These are phyloP conservation scores for Vaccinium vitisidaea DNA, from an alignment of 148 eudicot species.

Conservation along the genomic window DNA sequence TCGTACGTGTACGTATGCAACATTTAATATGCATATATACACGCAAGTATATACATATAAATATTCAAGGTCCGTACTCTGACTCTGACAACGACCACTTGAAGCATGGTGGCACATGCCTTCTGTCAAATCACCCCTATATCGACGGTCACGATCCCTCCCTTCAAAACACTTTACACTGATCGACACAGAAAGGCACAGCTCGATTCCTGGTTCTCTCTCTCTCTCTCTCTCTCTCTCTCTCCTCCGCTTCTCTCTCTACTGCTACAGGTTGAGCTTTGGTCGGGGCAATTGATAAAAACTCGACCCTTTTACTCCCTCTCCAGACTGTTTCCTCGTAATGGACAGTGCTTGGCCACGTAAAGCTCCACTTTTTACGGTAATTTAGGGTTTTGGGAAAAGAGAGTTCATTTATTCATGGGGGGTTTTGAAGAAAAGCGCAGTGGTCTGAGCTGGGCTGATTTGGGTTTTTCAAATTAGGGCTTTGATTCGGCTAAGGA, in stretches of 20 bases:
- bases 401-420: slow-evolving; percentile 10
- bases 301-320: neutral
- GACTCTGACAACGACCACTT: slow-evolving; percentile 84
- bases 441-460: slow-evolving; percentile 33
- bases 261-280: slow-evolving; percentile 37
- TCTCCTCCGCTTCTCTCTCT: neutral
- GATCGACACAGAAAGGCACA: slow-evolving; percentile 16
- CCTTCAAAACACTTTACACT: slow-evolving; percentile 25
- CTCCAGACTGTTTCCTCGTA: neutral
- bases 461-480: neutral
- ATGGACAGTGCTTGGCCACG: slow-evolving; percentile 19
- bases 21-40: neutral
- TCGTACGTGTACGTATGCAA: neutral
- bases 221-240: neutral
- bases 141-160: slow-evolving; percentile 46
- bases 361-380: slow-evolving; percentile 13
- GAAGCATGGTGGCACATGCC: slow-evolving; percentile 99
- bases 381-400: neutral
- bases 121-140: slow-evolving; percentile 63
- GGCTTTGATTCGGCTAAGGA: neutral
- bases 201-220: slow-evolving; percentile 2
- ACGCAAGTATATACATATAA: neutral
- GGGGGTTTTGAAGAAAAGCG: slow-evolving; percentile 13
- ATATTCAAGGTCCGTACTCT: slow-evolving; percentile 67
- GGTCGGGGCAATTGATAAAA: slow-evolving; percentile 36